phyloP scores from a whole-genome alignment of 1,284 basidiomycete species.

The Microbotryum intermedium region DNA sequence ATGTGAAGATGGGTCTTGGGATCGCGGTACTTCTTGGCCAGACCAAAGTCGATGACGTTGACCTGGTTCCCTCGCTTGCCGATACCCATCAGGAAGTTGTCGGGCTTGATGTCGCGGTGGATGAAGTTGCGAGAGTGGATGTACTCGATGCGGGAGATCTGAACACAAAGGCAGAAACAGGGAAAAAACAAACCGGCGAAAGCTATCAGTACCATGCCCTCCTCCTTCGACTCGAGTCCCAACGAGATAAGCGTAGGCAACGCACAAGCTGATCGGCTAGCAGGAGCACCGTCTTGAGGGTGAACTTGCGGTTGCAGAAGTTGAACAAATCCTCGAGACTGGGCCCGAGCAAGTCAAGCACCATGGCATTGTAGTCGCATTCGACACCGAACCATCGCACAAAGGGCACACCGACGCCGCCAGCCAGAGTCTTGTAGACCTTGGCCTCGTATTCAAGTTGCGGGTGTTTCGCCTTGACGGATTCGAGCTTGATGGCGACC shows the following conservation, averaged over 20 bases:
- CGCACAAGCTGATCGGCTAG: conserved; percentile 91
- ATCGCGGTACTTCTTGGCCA: conserved; percentile 99
- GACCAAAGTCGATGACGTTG: conserved; percentile 98
- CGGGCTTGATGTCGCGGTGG: conserved; percentile 98
- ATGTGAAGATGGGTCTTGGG: conserved; percentile 99
- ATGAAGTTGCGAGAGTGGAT: conserved; percentile 99
- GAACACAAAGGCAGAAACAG: conserved; percentile 1
- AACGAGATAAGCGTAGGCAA: conserved; percentile 18
- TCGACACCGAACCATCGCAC: conserved; percentile 98
- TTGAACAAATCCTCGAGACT: conserved; percentile 99
- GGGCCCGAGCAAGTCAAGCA: conserved; percentile 92
- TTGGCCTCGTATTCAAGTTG: conserved; percentile 88
- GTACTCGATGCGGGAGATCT: conserved; percentile 99
- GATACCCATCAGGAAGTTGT: conserved; percentile 99
- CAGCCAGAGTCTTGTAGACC: conserved; percentile 65
- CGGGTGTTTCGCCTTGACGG: conserved; percentile 99
- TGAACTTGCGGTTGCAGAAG: conserved; percentile 98
- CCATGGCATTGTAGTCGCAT: conserved; percentile 99
- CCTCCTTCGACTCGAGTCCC: background rate
- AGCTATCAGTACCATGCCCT: background rate
- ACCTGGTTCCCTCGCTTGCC: conserved; percentile 98
- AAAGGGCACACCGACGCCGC: conserved; percentile 96
- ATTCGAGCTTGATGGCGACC: conserved; percentile 99
- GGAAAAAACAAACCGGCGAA: conserved; percentile 51
- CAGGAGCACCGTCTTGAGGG: conserved; percentile 90